Evolutionary conservation across 306 rosid genomes (phyloP).

Genomic region (Potentilla sterilis): DNA sequence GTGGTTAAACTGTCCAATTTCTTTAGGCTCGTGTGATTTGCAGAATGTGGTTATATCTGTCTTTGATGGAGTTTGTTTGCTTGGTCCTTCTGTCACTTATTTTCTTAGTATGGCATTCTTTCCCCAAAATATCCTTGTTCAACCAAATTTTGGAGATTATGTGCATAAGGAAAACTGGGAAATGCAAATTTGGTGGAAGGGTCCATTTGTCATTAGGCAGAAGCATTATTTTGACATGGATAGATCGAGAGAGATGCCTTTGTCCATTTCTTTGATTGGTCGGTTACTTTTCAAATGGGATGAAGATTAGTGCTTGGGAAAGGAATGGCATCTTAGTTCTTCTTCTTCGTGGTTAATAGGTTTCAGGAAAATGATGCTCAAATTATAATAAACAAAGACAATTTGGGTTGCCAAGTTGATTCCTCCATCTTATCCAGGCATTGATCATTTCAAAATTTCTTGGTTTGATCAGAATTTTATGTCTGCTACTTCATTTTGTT

Average conservation of each 20-base stretch:
- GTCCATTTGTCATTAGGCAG: constrained; percentile 41
- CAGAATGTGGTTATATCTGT: constrained; percentile 34
- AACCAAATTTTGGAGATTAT: neutral
- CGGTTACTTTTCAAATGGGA: constrained; percentile 38
- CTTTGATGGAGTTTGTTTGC: constrained; percentile 27
- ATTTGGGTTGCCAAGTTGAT: constrained; percentile 20
- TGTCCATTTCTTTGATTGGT: constrained; percentile 49
- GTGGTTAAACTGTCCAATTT: neutral
- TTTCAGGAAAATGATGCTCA: constrained; percentile 20
- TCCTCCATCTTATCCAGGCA: constrained; percentile 4
- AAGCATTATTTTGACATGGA: constrained; percentile 23
- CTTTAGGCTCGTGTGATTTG: constrained; percentile 8
- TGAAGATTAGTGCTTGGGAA: constrained; percentile 41
- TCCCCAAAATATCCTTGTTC: constrained; percentile 41
- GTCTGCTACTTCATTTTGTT: too few species aligned
- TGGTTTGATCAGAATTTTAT: neutral
- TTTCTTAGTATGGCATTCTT: neutral
- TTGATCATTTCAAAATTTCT: too few species aligned
- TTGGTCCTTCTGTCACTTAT: constrained; percentile 39
- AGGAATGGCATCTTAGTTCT: constrained; percentile 44
- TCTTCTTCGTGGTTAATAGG: constrained; percentile 40
- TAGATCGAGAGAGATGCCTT: constrained; percentile 42
- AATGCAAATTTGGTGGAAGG: constrained; percentile 23
- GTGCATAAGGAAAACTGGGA: neutral
- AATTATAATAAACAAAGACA: constrained; percentile 18